A percentile compares a stretch with the other conserved stretches of the same genome.
Conservation (phyloP, 345 rosid species). For the Citrus cavaleriei region DNA sequence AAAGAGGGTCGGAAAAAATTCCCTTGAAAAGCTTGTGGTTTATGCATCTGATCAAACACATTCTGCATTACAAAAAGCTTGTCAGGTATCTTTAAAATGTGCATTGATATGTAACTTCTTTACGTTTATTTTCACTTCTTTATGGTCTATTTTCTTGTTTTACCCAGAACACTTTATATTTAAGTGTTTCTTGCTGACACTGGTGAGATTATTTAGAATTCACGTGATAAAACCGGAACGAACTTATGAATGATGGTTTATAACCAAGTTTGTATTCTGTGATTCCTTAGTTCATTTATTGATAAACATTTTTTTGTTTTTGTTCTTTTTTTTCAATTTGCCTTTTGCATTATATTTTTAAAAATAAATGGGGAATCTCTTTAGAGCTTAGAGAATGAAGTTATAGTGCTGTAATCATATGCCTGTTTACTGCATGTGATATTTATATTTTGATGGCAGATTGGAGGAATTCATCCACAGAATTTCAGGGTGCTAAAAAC, state of each 20-base stretch:
- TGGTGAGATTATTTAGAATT: neutral
- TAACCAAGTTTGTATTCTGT: no score
- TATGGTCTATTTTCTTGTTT: neutral
- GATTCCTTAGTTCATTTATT: neutral
- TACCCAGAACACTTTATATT: neutral
- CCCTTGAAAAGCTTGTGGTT: conserved; percentile 72
- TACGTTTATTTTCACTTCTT: no score
- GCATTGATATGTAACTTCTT: neutral
- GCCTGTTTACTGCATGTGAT: neutral
- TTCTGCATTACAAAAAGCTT: conserved; percentile 76
- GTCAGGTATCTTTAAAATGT: conserved; percentile 51
- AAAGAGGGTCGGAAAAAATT: conserved; percentile 49
- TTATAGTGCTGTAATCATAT: neutral
- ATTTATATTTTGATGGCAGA: conserved; percentile 41
- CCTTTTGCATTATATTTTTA: neutral
- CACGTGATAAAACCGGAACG: neutral
- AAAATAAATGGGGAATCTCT: neutral
- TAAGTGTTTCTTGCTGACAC: neutral
- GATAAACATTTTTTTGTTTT: neutral
- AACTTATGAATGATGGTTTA: neutral
- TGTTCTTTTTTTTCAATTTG: neutral
- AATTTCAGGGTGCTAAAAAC: conserved; percentile 65
- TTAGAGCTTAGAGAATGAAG: neutral
- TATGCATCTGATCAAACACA: conserved; percentile 92
- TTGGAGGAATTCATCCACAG: conserved; percentile 68